Evolutionary conservation across 1,284 basidiomycete species (phyloP), one percentile per base, ranked within the genome.

Genomic region (Ustilago shanxiensis): DNA sequence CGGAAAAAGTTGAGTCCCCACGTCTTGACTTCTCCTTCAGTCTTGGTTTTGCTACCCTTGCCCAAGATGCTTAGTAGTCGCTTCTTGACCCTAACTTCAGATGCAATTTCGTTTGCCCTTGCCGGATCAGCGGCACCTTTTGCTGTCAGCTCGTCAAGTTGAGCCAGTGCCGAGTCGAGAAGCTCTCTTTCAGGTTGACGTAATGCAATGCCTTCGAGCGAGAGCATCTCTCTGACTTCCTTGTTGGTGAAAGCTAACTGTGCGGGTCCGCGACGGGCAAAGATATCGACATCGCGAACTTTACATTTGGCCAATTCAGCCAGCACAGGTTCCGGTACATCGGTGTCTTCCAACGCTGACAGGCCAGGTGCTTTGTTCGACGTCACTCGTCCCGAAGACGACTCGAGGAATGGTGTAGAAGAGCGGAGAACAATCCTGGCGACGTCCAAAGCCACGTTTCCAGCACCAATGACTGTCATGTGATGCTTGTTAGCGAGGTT

Each of bases 171-270:
- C 13, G 55, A 71, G 45, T 87, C 78, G 0, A 88, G 88, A 29
- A 86, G 63, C 0, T 80, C 77, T 26, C 67, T 53, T 29, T 86
- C 82, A 2, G 88, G 78, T 6, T 86, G 83, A 18, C 88, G 86
- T 89, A 95, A 91, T 11, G 90, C 89, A 0, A 91, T 90, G 47
- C 91, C 90, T 1, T 91, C 89, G 16, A 98, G 90, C 52, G 90
- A 90, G 77, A 95, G 90, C 89, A 98, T 90, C 87, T 99, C 96
- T 28, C 96, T 89, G 3, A 98, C 89, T 87, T 99, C 97, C 87
- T 98, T 98, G 54, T 93, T 92, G 1, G 95, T 96, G 84, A 96
- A 98, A 0, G 95, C 93, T 0, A 94, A 92, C 85, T 98, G 93
- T 2, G 92, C 89, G 0, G 94, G 94, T 0, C 95, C 96, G 16